Evolutionary conservation across 768 basidiomycete species (phyloP).

Genomic region (Hemileccinum impolitum): DNA sequence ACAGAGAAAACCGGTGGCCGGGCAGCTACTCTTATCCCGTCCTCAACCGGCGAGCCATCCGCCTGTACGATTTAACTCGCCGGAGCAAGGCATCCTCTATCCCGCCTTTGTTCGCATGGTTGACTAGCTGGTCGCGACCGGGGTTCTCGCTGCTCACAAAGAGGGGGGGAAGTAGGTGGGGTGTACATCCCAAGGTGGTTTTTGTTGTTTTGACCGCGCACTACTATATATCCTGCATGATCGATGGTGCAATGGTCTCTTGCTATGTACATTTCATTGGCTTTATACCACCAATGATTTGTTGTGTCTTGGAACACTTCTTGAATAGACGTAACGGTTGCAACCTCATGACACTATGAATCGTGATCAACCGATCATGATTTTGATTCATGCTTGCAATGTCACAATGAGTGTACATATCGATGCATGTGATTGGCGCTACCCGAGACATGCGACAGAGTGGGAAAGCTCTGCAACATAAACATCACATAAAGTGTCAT

Average conservation of each 20-base stretch:
- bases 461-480: background rate
- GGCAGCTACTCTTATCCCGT: conserved; percentile 15
- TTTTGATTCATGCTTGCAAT: no score
- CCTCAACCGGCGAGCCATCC: conserved; percentile 23
- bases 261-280: background rate
- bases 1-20: conserved; percentile 1
- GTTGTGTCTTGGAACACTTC: no score
- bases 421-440: background rate
- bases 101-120: conserved; percentile 24
- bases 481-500: conserved; percentile 4
- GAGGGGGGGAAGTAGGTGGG: background rate
- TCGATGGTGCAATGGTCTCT: background rate
- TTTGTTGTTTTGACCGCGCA: background rate
- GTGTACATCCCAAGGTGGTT: background rate
- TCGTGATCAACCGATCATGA: no score
- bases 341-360: no score
- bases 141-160: conserved; percentile 10
- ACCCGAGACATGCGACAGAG: background rate
- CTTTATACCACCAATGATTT: background rate
- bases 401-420: background rate
- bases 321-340: no score
- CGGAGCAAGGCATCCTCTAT: conserved; percentile 20
- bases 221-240: conserved; percentile 1
- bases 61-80: conserved; percentile 6
- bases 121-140: conserved; percentile 15